Evolutionary conservation across 495 filamentous ascomycete species (phyloP), one percentile per base, ranked within the genome.

Genomic region (Aspergillus heteromorphus): DNA sequence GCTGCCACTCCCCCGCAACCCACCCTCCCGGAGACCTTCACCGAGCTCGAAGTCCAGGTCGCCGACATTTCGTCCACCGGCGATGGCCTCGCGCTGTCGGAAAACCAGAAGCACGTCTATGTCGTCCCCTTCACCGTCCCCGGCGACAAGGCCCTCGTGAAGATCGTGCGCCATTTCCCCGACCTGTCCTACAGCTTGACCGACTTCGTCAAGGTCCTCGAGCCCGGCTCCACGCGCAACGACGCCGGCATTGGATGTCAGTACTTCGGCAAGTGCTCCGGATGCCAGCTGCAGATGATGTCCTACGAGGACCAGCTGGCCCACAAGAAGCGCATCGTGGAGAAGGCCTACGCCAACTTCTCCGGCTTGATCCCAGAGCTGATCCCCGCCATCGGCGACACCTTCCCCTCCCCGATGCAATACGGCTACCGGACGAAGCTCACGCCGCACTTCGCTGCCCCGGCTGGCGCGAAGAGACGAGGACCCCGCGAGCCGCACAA

Each of bases 261-360:
- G 59, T 97, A 97, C 73, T 98, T 98, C 63, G 70, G 79, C 29
- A 81, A 76, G 49, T 98, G 93, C 67, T 89, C 88, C 0, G 93
- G 93, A 4, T 98, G 93, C 64, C 95, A 97, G 73, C 89, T 97
- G 65, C 93, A 98, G 70, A 96, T 97, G 90, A 82, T 98, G 52
- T 81, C 89, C 40, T 98, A 98, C 70, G 73, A 79, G 25, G 84
- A 88, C 52, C 93, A 98, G 67, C 78, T 98, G 25, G 79, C 75
- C 29, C 87, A 91, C 63, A 98, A 98, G 75, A 84, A 80, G 65
- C 74, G 78, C 45, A 87, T 97, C 50, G 86, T 98, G 25, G 88
- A 93, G 65, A 95, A 92, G 65, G 93, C 95, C 23, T 98, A 87
- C 73, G 78, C 77, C 47, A 91, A 96, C 73, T 98, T 96, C 75